These are phyloP conservation scores for Magnaporthiopsis rhizophila DNA, from an alignment of 2,329 filamentous ascomycete species.

Conservation along the genomic window DNA sequence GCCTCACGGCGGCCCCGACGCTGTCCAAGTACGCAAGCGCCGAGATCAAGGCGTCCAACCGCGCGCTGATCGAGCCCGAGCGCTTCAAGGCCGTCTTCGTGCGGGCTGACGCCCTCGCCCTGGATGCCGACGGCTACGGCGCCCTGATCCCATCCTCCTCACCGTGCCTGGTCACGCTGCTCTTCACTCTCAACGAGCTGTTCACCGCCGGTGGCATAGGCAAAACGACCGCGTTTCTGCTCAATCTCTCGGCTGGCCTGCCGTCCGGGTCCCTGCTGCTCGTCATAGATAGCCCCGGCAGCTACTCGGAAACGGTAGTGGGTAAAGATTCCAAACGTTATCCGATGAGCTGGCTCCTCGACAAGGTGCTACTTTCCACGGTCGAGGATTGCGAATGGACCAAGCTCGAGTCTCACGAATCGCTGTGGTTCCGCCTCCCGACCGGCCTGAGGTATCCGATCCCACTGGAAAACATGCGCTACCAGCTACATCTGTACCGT, in stretches of 20 bases:
- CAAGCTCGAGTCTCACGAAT: constrained; percentile 67
- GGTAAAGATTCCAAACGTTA: constrained; percentile 60
- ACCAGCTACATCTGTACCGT: constrained; percentile 79
- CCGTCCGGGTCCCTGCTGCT: constrained; percentile 60
- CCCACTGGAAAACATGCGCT: constrained; percentile 87
- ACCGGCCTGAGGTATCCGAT: constrained; percentile 69
- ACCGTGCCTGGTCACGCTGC: constrained; percentile 59
- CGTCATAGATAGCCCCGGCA: constrained; percentile 88
- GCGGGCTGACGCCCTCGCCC: constrained; percentile 31
- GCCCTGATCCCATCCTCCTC: constrained; percentile 10
- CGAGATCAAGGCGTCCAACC: constrained; percentile 35
- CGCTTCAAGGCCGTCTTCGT: constrained; percentile 34
- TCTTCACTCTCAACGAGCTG: constrained; percentile 95
- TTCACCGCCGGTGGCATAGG: constrained; percentile 68
- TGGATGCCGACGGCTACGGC: constrained; percentile 27
- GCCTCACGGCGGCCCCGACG: constrained; percentile 43
- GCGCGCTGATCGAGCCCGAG: constrained; percentile 30
- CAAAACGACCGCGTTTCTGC: constrained; percentile 69
- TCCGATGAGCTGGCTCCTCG: constrained; percentile 88
- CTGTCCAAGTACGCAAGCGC: constrained; percentile 46
- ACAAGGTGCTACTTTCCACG: constrained; percentile 64
- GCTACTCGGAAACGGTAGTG: constrained; percentile 76
- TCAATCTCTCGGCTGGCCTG: constrained; percentile 54
- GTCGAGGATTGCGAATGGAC: constrained; percentile 52
- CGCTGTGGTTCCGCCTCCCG: constrained; percentile 74